Percentiles rank a stretch among this genome's conserved stretches.
Evolutionary conservation across 2,329 filamentous ascomycete genomes (phyloP).

Genomic region (Claviceps cyperi): DNA sequence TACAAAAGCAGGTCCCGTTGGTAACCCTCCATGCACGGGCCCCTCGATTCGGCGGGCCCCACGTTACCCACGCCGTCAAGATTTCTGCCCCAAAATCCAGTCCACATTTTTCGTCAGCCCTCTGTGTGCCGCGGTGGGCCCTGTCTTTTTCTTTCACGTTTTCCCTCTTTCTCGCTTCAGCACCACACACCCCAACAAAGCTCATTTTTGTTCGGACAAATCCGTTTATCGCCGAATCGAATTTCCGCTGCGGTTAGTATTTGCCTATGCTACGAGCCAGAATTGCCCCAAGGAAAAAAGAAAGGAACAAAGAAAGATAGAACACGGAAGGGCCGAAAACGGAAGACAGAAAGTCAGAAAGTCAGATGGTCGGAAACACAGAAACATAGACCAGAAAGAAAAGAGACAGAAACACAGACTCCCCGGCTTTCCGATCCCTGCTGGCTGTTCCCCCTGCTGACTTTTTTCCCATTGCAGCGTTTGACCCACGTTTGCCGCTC

Average conservation of each 20-base stretch:
- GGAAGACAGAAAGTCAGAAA: no score
- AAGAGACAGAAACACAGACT: no score
- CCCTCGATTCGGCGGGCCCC: background rate
- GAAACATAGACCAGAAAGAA: no score
- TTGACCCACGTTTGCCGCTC: background rate
- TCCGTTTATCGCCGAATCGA: background rate
- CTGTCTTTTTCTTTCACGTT: slow-evolving; percentile 6
- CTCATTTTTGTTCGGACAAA: slow-evolving; percentile 3
- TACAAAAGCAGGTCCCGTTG: background rate
- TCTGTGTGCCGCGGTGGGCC: slow-evolving; percentile 6
- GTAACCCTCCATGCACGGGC: background rate
- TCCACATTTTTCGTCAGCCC: slow-evolving; percentile 2
- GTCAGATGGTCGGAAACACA: no score
- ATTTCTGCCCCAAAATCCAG: slow-evolving; percentile 9
- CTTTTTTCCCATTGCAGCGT: slow-evolving; percentile 10
- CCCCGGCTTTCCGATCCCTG: no score
- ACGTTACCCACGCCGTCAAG: background rate
- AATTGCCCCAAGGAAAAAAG: background rate
- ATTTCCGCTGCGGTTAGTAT: background rate
- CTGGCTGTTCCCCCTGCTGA: slow-evolving; percentile 4
- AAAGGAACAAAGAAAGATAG: background rate
- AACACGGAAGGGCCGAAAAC: no score
- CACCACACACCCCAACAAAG: slow-evolving; percentile 4
- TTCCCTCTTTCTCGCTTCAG: background rate
- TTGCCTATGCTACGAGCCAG: background rate